These are phyloP conservation scores for Taiwanofungus camphoratus DNA, from an alignment of 1,284 basidiomycete genomes.

Conservation along the genomic window DNA sequence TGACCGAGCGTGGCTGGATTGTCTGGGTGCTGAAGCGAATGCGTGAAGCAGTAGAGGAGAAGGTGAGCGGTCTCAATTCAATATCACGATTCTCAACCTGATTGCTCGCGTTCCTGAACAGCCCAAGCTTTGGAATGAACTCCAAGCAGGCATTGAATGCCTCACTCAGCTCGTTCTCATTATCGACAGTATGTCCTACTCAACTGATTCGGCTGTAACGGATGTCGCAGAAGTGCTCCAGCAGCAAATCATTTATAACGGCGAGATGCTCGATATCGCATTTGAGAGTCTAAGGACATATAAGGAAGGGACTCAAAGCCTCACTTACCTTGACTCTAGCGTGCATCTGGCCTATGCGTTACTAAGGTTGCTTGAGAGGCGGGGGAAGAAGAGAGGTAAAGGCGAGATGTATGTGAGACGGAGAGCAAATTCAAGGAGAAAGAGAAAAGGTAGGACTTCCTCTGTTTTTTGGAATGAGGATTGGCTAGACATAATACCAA, in stretches of 20 bases:
- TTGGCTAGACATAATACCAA: not conserved
- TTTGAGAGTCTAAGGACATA: conserved; percentile 72
- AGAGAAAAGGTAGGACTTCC: conserved; percentile 34
- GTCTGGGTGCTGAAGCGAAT: conserved; percentile 87
- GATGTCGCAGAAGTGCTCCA: conserved; percentile 79
- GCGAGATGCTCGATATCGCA: conserved; percentile 84
- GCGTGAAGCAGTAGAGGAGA: conserved; percentile 82
- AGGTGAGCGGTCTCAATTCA: conserved; percentile 53
- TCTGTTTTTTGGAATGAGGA: not conserved
- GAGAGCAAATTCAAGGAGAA: conserved; percentile 50
- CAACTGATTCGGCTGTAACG: conserved; percentile 48
- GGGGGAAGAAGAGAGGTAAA: conserved; percentile 61
- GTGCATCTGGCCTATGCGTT: conserved; percentile 79
- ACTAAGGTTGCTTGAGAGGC: conserved; percentile 82
- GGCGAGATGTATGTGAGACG: conserved; percentile 73
- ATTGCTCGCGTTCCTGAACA: no score
- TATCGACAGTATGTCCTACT: conserved; percentile 59
- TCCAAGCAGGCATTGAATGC: conserved; percentile 91
- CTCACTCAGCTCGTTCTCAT: conserved; percentile 84
- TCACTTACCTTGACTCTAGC: conserved; percentile 79
- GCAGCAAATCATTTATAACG: conserved; percentile 89
- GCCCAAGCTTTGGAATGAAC: conserved; percentile 89
- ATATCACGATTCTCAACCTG: no score
- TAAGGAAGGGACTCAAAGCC: conserved; percentile 65
- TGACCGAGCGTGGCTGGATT: conserved; percentile 82